A percentile compares a stretch with the other conserved stretches of the same genome.
These are phyloP conservation scores for Escovopsis weberi DNA, from an alignment of 2,329 filamentous ascomycete genomes.

Conservation along the genomic window DNA sequence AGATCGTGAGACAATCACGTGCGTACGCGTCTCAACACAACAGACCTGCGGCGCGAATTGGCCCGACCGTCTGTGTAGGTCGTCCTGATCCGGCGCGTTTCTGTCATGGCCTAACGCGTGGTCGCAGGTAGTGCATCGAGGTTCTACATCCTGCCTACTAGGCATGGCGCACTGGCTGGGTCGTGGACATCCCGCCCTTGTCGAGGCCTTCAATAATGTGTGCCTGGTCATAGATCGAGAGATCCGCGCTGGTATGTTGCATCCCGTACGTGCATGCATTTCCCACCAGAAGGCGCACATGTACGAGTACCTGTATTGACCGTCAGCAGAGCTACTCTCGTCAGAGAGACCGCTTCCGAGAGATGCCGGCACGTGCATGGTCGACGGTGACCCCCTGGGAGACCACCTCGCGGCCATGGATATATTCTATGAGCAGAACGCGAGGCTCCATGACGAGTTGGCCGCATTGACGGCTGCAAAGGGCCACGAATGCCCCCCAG, in stretches of 20 bases:
- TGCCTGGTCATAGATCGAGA: conserved; percentile 27
- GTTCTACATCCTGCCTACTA: too few species aligned
- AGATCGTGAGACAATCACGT: conserved; percentile 1
- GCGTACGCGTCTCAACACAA: conserved; percentile 1
- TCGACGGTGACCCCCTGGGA: conserved; percentile 1
- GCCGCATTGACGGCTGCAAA: neutral
- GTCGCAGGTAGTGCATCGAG: too few species aligned
- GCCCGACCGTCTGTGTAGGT: neutral
- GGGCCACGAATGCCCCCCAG: too few species aligned
- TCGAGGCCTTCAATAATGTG: conserved; percentile 24
- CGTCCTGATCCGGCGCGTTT: too few species aligned
- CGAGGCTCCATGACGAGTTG: conserved; percentile 24
- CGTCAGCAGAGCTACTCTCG: conserved; percentile 1
- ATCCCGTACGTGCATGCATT: neutral
- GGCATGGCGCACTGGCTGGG: conserved; percentile 26
- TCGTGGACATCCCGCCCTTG: conserved; percentile 23
- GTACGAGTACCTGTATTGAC: conserved; percentile 1
- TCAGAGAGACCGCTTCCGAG: neutral
- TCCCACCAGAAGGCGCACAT: conserved; percentile 2
- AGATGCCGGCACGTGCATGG: neutral
- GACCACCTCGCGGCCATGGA: conserved; percentile 13
- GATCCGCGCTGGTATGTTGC: conserved; percentile 19
- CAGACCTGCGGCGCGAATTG: neutral
- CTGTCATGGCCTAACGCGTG: too few species aligned
- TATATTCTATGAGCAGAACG: conserved; percentile 27